Percentiles rank a stretch among this genome's conserved stretches.
phyloP scores from a whole-genome alignment of 2,329 filamentous ascomycete species.

The Hypoxylon sp. region DNA sequence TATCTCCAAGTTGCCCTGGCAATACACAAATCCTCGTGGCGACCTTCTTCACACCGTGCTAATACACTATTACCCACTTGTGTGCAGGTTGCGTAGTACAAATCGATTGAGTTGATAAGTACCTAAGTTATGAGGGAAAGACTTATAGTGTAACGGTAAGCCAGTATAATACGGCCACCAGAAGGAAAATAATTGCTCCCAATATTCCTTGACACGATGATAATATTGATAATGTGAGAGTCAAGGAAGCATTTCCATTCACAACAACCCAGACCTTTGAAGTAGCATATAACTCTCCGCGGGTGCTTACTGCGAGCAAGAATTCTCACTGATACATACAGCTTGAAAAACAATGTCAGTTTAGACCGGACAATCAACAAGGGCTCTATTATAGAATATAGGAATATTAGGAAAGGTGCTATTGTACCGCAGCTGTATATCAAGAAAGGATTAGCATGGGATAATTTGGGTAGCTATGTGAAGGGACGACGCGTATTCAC shows the following conservation, averaged over 20 bases:
- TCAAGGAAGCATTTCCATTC: not conserved
- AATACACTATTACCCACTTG: not conserved
- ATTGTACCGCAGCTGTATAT: constrained; percentile 19
- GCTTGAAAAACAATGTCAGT: constrained; percentile 11
- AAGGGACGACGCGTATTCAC: not conserved
- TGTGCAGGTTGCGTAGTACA: not conserved
- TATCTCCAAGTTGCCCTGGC: constrained; percentile 1
- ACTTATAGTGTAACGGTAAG: not conserved
- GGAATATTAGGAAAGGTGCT: not conserved
- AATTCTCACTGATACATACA: not conserved
- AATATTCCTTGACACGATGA: not conserved
- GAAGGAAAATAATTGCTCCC: not conserved
- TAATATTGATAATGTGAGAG: not conserved
- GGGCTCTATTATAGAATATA: not conserved
- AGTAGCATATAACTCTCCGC: not conserved
- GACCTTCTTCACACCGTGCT: constrained; percentile 9
- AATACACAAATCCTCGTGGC: constrained; percentile 4
- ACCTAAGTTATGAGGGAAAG: not conserved
- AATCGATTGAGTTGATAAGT: not conserved
- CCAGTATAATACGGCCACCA: not conserved
- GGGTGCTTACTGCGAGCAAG: not conserved
- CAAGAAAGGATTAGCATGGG: not conserved
- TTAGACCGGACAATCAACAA: not conserved
- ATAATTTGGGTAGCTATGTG: not conserved
- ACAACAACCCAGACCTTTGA: not conserved